These are phyloP conservation scores for Starmerella sirachaensis DNA, from an alignment of 805 yeast species.

Conservation along the genomic window DNA sequence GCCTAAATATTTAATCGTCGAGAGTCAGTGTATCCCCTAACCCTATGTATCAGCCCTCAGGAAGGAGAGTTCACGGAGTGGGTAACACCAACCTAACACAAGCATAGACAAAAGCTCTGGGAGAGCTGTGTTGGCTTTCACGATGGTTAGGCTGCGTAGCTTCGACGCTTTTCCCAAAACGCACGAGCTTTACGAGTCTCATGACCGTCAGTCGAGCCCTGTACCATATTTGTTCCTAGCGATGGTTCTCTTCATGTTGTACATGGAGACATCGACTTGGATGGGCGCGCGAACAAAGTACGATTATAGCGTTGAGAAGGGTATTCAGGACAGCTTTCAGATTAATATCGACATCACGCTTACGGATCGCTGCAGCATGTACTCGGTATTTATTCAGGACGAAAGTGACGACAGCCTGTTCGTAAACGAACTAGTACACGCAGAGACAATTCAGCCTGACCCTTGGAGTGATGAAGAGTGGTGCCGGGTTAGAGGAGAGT, in stretches of 20 bases:
- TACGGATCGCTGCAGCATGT: slow-evolving; percentile 67
- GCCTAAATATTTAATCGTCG: no score
- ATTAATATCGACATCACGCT: slow-evolving; percentile 72
- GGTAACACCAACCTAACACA: no score
- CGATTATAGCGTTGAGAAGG: slow-evolving; percentile 61
- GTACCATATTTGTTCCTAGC: background rate
- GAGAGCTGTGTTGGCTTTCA: no score
- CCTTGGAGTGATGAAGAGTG: slow-evolving; percentile 30
- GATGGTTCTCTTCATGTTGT: slow-evolving; percentile 47
- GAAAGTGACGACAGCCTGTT: slow-evolving; percentile 62
- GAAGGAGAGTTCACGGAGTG: no score
- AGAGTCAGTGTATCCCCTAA: no score
- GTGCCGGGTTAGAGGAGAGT: slow-evolving; percentile 73
- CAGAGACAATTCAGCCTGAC: slow-evolving; percentile 20
- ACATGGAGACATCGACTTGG: slow-evolving; percentile 76
- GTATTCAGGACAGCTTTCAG: slow-evolving; percentile 44
- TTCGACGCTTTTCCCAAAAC: slow-evolving; percentile 73
- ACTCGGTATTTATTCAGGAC: slow-evolving; percentile 70
- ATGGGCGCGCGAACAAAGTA: slow-evolving; percentile 73
- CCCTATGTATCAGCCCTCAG: no score
- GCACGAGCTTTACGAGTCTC: slow-evolving; percentile 54
- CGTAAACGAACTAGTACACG: slow-evolving; percentile 63
- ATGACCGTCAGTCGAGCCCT: slow-evolving; percentile 37
- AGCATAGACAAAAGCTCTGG: no score
- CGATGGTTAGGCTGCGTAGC: slow-evolving; percentile 32